Evolutionary conservation across 129 eudicot genomes (phyloP), one percentile per base, ranked within the genome.

Genomic region (Calendula officinalis): DNA sequence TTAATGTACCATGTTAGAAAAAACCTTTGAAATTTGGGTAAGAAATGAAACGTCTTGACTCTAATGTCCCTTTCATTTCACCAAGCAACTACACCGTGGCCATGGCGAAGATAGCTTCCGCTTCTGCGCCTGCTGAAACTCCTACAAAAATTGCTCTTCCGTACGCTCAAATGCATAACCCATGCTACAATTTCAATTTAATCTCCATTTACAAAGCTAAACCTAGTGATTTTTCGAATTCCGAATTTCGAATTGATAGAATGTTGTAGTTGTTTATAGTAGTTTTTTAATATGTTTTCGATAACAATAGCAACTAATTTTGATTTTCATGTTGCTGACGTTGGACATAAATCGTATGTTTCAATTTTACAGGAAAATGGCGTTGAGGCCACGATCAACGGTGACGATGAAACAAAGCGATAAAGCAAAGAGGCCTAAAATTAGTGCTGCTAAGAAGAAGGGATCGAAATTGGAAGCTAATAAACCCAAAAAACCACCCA

Each of bases 401-500:
- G 62, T 40, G 67, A 45, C 72, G 48, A 64, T 41, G 75, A 83
- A 74, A 57, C 75, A 45, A 60, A 6, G 2, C 52, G 73, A 55
- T 35, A 30, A 75, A 44, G 37, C 50, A 14, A 80, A 78, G 80
- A 83, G 80, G 78, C 77, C 79, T 43, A 88, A 79, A 54, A 30
- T 66, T 42, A 67, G 74, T 17, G 58, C 70, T 44, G 62, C 68
- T 11, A 77, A 62, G 80, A 85, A 78, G 74, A 72, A 69, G 72
- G 50, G 60, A 16, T 72, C 81, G 7, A 89, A 84, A 49, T 64
- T 86, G 6, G 97, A 90, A 50, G 75, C 87, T 68, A 64, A 75
- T 60, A 86, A 82, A 72, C 97, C 97, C 41, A 90, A 91, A 84
- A 91, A 91, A 58, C 98, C 98, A 6, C 94, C 98, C 55, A 87